Evolutionary conservation across 441 rosid species (phyloP).

Genomic region (Adansonia madagascariensis): DNA sequence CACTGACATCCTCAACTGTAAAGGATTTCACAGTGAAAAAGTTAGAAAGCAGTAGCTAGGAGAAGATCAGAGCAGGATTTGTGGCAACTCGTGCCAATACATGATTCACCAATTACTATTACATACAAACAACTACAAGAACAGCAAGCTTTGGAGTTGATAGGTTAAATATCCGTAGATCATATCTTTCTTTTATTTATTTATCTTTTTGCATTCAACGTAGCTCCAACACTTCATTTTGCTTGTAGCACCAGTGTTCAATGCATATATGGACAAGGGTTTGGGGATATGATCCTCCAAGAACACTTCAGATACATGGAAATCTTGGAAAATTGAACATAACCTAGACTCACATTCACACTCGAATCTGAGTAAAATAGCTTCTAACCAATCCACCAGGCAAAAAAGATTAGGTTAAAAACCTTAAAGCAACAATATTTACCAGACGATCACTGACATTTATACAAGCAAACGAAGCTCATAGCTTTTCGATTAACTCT

Average conservation of each 20-base stretch:
- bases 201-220: not conserved
- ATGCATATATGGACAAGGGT: no score
- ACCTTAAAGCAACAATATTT: not conserved
- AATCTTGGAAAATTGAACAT: no score
- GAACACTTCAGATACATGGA: no score
- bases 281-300: no score
- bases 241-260: no score
- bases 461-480: not conserved
- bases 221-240: no score
- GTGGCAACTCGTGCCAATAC: not conserved
- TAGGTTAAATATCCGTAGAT: not conserved
- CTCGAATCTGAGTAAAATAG: not conserved
- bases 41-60: conserved; percentile 6
- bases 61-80: not conserved
- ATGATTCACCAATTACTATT: not conserved
- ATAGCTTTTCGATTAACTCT: not conserved
- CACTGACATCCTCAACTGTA: conserved; percentile 94
- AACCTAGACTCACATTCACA: no score
- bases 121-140: not conserved
- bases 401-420: conserved; percentile 2
- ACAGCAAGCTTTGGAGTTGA: not conserved
- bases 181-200: not conserved
- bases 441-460: not conserved
- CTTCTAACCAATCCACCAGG: not conserved
- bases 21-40: conserved; percentile 11